These are phyloP conservation scores for Backusella liffmaniae DNA, from an alignment of 192 early-diverging fungal genomes.

Conservation along the genomic window DNA sequence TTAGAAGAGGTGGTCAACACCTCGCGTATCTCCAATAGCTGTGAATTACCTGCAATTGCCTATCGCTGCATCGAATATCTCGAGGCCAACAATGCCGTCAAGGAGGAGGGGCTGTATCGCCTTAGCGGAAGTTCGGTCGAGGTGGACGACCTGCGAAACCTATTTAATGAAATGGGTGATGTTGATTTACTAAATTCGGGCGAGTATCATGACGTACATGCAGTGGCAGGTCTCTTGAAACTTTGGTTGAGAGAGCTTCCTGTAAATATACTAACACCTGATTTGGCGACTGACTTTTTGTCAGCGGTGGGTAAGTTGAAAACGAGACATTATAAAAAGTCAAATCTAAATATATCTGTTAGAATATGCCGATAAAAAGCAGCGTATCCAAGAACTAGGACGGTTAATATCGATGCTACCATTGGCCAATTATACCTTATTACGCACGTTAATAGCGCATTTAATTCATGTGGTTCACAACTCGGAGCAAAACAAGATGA, in stretches of 20 bases:
- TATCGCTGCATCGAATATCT: conserved; percentile 97
- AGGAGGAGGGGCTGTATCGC: conserved; percentile 96
- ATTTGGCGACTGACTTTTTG: conserved; percentile 79
- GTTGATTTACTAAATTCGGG: conserved; percentile 58
- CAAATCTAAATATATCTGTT: neutral
- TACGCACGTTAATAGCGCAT: conserved; percentile 85
- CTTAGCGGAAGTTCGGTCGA: conserved; percentile 75
- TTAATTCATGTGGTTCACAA: conserved; percentile 86
- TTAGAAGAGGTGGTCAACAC: conserved; percentile 75
- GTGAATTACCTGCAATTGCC: conserved; percentile 86
- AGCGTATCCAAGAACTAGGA: conserved; percentile 79
- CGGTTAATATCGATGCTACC: conserved; percentile 78
- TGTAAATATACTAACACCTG: conserved; percentile 78
- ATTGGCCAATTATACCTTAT: conserved; percentile 84
- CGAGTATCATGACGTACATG: conserved; percentile 86
- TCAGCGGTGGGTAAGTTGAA: conserved; percentile 62
- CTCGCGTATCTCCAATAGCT: conserved; percentile 69
- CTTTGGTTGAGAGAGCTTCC: conserved; percentile 90
- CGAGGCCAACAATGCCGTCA: conserved; percentile 80
- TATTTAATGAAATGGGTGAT: conserved; percentile 83
- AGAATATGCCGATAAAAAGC: conserved; percentile 73
- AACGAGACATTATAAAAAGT: neutral
- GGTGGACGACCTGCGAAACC: conserved; percentile 72
- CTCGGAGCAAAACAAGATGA: conserved; percentile 91
- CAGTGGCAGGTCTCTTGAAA: conserved; percentile 90